Percentiles rank a stretch among this genome's conserved stretches.
phyloP scores from a whole-genome alignment of 306 rosid genomes.

The Calophaca sinica region DNA sequence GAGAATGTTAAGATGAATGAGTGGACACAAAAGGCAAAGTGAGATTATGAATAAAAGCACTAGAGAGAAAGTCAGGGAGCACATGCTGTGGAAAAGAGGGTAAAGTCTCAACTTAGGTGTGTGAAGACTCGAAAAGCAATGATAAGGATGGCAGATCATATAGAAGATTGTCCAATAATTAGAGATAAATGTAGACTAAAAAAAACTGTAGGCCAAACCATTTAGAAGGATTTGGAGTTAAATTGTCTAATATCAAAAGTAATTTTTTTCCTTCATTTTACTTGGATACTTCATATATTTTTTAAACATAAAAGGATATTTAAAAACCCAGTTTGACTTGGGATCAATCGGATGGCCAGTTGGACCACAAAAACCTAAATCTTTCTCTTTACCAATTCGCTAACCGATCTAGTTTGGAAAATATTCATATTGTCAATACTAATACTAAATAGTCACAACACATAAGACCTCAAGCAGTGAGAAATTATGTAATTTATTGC shows the following conservation, averaged over 20 bases:
- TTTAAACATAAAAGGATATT: not conserved
- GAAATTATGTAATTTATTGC: not conserved
- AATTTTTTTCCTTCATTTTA: not conserved
- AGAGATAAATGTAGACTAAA: too few species aligned
- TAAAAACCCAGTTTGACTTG: not conserved
- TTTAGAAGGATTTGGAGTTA: not conserved
- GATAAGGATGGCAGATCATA: too few species aligned
- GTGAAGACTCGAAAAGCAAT: too few species aligned
- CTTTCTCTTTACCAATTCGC: not conserved
- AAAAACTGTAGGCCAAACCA: too few species aligned
- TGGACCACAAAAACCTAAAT: not conserved
- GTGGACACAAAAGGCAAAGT: too few species aligned
- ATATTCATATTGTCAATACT: not conserved
- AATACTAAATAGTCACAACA: not conserved
- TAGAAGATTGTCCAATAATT: too few species aligned
- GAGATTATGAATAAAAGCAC: too few species aligned
- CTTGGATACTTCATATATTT: not conserved
- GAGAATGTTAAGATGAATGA: not conserved
- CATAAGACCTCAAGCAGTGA: conserved; percentile 8
- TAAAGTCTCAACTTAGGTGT: too few species aligned
- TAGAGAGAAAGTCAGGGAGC: too few species aligned
- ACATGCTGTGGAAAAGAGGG: too few species aligned
- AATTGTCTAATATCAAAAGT: too few species aligned
- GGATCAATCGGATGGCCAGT: not conserved
- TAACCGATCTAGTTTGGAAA: not conserved